These are phyloP conservation scores for Gypsophila paniculata DNA, from an alignment of 179 eudicot species.

Conservation along the genomic window DNA sequence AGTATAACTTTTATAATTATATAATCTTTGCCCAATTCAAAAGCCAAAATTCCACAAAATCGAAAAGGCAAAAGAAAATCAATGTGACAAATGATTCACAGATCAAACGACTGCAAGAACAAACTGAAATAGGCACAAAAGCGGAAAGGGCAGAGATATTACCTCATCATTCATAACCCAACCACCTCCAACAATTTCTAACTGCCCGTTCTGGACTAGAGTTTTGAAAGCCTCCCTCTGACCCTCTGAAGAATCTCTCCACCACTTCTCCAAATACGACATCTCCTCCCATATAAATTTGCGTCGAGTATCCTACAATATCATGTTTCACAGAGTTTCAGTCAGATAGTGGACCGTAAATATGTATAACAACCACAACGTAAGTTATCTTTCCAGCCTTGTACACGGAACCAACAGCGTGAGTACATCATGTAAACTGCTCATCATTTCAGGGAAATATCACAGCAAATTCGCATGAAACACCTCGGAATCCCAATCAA, in stretches of 20 bases:
- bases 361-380: background rate
- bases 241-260: slow-evolving; percentile 83
- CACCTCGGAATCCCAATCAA: background rate
- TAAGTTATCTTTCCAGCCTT: too few species aligned
- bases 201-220: slow-evolving; percentile 72
- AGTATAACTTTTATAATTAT: background rate
- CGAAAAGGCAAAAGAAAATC: background rate
- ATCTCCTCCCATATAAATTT: slow-evolving; percentile 99
- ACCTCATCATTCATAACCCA: slow-evolving; percentile 99
- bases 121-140: background rate
- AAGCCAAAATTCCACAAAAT: background rate
- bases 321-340: slow-evolving; percentile 17
- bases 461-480: background rate
- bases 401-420: too few species aligned
- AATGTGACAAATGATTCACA: background rate
- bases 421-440: too few species aligned
- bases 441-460: too few species aligned
- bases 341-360: background rate
- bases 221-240: slow-evolving; percentile 60
- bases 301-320: slow-evolving; percentile 73
- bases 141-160: slow-evolving; percentile 4
- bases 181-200: slow-evolving; percentile 99
- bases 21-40: background rate
- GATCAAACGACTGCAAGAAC: background rate
- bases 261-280: slow-evolving; percentile 98